Evolutionary conservation across 371 early-diverging fungal genomes (phyloP).

Genomic region (Umbelopsis sp.): DNA sequence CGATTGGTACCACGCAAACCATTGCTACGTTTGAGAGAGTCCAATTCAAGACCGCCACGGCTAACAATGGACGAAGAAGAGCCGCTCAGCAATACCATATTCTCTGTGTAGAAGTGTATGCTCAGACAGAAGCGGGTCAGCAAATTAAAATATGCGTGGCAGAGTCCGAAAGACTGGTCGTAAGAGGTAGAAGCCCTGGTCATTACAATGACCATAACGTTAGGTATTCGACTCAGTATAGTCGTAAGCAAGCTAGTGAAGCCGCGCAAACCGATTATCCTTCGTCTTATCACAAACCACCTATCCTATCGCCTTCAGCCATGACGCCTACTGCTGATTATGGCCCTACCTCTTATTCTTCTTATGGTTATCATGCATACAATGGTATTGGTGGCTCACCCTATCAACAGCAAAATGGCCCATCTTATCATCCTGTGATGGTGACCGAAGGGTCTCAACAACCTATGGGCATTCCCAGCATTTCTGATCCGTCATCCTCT

Average conservation of each 20-base stretch:
- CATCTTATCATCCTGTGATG: slow-evolving; percentile 10
- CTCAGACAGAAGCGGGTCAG: slow-evolving; percentile 59
- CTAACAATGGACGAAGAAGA: slow-evolving; percentile 89
- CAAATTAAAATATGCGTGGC: slow-evolving; percentile 66
- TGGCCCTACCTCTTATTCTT: background rate
- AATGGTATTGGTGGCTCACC: background rate
- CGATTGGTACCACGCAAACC: slow-evolving; percentile 57
- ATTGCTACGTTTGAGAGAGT: slow-evolving; percentile 89
- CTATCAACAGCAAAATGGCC: slow-evolving; percentile 10
- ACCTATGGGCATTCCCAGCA: slow-evolving; percentile 22
- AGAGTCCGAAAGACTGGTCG: slow-evolving; percentile 84
- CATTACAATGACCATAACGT: slow-evolving; percentile 76
- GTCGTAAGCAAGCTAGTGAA: slow-evolving; percentile 2
- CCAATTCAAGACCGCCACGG: slow-evolving; percentile 95
- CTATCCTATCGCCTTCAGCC: background rate
- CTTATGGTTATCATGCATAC: slow-evolving; percentile 8
- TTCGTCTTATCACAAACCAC: slow-evolving; percentile 11
- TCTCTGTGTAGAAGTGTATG: slow-evolving; percentile 71
- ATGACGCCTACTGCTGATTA: slow-evolving; percentile 4
- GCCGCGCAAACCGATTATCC: background rate
- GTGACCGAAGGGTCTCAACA: slow-evolving; percentile 9
- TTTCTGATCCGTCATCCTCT: slow-evolving; percentile 31
- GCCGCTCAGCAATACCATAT: slow-evolving; percentile 93
- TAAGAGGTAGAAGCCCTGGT: slow-evolving; percentile 94
- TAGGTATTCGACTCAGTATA: slow-evolving; percentile 12